A percentile compares a stretch with the other conserved stretches of the same genome.
phyloP scores from a whole-genome alignment of 805 yeast species.

The Kuraishia molischiana region DNA sequence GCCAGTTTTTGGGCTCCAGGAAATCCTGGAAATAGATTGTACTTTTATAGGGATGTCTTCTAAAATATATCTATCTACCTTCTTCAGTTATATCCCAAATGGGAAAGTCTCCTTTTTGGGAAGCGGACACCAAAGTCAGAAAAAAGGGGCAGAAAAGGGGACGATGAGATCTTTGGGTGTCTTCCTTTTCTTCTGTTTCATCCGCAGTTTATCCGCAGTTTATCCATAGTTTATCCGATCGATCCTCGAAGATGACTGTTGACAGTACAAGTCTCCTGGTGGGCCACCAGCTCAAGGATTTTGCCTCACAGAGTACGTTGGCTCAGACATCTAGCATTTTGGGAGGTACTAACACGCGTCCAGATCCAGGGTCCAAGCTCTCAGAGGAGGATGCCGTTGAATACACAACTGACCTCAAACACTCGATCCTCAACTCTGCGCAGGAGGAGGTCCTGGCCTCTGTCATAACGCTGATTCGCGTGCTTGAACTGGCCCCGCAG shows the following conservation, averaged over 20 bases:
- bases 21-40: not conserved
- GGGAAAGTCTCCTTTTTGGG: no score
- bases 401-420: not conserved
- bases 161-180: no score
- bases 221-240: no score
- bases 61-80: no score
- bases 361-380: not conserved
- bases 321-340: not conserved
- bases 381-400: not conserved
- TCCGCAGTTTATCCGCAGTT: no score
- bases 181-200: no score
- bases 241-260: not conserved
- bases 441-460: not conserved
- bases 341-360: not conserved
- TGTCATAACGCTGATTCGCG: not conserved
- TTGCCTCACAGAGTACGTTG: not conserved
- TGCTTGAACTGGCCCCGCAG: slow-evolving; percentile 3
- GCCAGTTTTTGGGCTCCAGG: not conserved
- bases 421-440: not conserved
- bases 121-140: no score
- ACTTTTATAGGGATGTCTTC: no score
- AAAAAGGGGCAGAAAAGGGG: no score
- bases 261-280: not conserved
- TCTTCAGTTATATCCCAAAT: no score
- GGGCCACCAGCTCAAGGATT: not conserved